Conservation (phyloP, 805 yeast species). For the Kodamaea leandrae region DNA sequence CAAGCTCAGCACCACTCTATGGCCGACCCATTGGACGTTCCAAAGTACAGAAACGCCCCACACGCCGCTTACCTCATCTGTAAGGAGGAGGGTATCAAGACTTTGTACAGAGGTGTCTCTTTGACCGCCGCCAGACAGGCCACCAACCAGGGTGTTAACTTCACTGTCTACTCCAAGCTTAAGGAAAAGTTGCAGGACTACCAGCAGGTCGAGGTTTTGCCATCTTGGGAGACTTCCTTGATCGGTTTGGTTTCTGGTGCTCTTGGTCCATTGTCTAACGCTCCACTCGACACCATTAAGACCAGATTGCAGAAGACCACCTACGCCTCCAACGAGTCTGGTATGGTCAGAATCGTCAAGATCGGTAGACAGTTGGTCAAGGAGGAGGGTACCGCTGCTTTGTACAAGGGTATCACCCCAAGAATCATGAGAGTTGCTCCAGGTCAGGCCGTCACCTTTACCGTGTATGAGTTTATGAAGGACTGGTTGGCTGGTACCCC, state of each 20-base stretch:
- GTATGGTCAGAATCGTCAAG: constrained; percentile 72
- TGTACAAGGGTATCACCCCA: constrained; percentile 97
- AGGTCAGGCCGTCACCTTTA: constrained; percentile 97
- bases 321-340: constrained; percentile 62
- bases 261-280: constrained; percentile 95
- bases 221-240: constrained; percentile 90
- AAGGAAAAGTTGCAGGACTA: constrained; percentile 66
- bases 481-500: constrained; percentile 46
- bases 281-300: constrained; percentile 95
- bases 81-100: constrained; percentile 86
- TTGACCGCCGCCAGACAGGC: constrained; percentile 98
- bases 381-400: constrained; percentile 72
- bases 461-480: constrained; percentile 90
- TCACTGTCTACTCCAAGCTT: constrained; percentile 87
- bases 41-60: constrained; percentile 88
- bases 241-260: constrained; percentile 95
- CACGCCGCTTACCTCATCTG: constrained; percentile 84
- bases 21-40: constrained; percentile 75
- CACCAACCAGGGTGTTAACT: constrained; percentile 96
- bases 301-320: constrained; percentile 94
- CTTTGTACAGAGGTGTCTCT: constrained; percentile 91
- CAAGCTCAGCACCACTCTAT: constrained; percentile 94
- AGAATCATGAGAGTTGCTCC: constrained; percentile 99
- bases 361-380: constrained; percentile 77
- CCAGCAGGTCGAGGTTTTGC: constrained; percentile 60